These are phyloP conservation scores for Neckera pumila DNA, from an alignment of 225 moss, liverwort and hornwort genomes.

Conservation along the genomic window DNA sequence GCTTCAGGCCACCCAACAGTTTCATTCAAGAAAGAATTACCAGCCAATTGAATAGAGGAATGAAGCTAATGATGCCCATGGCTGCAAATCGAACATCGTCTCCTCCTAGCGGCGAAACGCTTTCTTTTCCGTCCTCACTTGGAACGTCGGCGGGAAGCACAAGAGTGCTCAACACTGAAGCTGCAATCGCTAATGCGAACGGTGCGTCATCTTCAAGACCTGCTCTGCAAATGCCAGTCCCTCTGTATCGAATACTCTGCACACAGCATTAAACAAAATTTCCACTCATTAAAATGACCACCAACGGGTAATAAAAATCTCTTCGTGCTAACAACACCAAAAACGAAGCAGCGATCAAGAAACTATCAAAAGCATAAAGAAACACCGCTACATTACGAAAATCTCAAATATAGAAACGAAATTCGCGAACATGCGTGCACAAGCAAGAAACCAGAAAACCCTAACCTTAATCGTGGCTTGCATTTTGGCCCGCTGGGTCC, in stretches of 20 bases:
- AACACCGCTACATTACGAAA: neutral
- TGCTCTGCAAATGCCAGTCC: conserved; percentile 24
- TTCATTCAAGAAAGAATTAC: conserved; percentile 15
- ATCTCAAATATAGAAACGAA: neutral
- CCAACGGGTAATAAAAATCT: neutral
- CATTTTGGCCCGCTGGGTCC: conserved; percentile 2
- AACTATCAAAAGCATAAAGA: neutral
- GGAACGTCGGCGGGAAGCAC: conserved; percentile 45
- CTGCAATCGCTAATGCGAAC: conserved; percentile 49
- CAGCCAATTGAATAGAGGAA: conserved; percentile 99
- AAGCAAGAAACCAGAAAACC: neutral
- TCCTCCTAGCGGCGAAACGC: conserved; percentile 63
- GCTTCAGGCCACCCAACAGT: neutral
- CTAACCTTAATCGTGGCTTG: conserved; percentile 7
- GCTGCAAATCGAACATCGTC: conserved; percentile 89
- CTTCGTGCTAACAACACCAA: neutral
- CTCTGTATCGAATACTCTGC: conserved; percentile 14
- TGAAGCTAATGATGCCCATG: conserved; percentile 96
- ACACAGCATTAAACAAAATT: neutral
- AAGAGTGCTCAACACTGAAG: conserved; percentile 46
- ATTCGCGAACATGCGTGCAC: neutral
- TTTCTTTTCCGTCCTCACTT: conserved; percentile 33
- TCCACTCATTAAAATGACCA: neutral
- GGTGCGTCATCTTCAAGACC: conserved; percentile 47
- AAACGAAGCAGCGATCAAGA: neutral